Conservation (phyloP, 345 rosid genomes). For the Mangifera indica region DNA sequence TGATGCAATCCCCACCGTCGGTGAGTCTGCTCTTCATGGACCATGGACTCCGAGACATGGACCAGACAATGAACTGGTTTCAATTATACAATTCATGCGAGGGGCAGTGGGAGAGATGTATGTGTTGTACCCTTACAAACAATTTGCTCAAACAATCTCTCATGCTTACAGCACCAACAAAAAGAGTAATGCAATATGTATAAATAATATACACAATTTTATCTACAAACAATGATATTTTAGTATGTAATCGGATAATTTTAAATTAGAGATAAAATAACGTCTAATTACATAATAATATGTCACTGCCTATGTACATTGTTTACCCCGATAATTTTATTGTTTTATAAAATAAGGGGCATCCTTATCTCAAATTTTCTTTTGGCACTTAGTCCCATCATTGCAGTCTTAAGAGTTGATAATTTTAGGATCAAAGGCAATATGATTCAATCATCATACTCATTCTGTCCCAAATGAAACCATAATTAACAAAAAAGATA, state of each 20-base stretch:
- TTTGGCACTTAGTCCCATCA: not conserved
- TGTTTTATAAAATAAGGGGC: not conserved
- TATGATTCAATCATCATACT: slow-evolving; percentile 13
- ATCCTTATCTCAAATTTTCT: not conserved
- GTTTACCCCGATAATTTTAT: too few relatives aligned
- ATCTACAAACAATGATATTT: too few relatives aligned
- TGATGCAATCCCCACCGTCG: slow-evolving; percentile 8
- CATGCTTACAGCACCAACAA: not conserved
- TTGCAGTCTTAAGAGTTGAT: not conserved
- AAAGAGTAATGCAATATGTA: too few relatives aligned
- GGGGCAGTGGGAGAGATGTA: not conserved
- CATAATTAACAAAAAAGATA: too few relatives aligned
- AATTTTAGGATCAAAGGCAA: not conserved
- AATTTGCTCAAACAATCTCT: not conserved
- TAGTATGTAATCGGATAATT: too few relatives aligned
- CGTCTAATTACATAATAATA: too few relatives aligned
- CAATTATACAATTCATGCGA: not conserved
- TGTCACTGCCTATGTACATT: too few relatives aligned
- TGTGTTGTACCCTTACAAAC: not conserved
- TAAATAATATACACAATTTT: too few relatives aligned
- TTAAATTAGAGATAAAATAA: too few relatives aligned
- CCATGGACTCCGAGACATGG: slow-evolving; percentile 5
- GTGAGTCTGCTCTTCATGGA: not conserved
- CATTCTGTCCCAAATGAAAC: too few relatives aligned
- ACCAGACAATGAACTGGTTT: not conserved